Evolutionary conservation across 441 rosid genomes (phyloP).

Genomic region (Eugenia klotzschiana): DNA sequence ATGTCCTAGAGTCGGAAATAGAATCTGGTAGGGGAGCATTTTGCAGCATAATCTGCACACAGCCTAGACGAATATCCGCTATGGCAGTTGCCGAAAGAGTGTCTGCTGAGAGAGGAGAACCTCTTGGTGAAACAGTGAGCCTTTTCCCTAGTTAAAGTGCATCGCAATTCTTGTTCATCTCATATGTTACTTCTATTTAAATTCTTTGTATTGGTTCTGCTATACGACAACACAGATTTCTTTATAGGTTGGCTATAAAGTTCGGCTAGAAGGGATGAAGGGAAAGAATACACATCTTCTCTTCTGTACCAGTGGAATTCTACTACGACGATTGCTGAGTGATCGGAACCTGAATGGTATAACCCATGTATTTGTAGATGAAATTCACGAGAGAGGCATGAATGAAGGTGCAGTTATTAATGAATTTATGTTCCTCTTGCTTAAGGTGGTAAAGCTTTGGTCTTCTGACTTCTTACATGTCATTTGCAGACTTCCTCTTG

Average conservation of each 20-base stretch:
- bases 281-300: slow-evolving; percentile 91
- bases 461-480: not conserved
- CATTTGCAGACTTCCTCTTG: slow-evolving; percentile 63
- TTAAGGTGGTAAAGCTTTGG: not conserved
- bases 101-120: slow-evolving; percentile 90
- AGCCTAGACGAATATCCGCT: slow-evolving; percentile 96
- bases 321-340: slow-evolving; percentile 75
- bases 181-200: slow-evolving; percentile 4
- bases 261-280: slow-evolving; percentile 92
- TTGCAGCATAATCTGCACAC: slow-evolving; percentile 92
- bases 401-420: slow-evolving; percentile 62
- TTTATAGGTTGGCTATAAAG: slow-evolving; percentile 96
- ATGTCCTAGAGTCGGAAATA: slow-evolving; percentile 86
- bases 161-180: not conserved
- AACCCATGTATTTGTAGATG: slow-evolving; percentile 97
- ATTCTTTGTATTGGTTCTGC: slow-evolving; percentile 26
- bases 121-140: slow-evolving; percentile 91
- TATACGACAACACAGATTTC: slow-evolving; percentile 38
- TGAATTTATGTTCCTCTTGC: not conserved
- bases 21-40: slow-evolving; percentile 98
- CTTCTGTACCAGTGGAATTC: slow-evolving; percentile 97
- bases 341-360: slow-evolving; percentile 82
- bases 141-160: slow-evolving; percentile 9
- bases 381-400: slow-evolving; percentile 99
- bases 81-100: slow-evolving; percentile 98